These are phyloP conservation scores for Dillenia suffruticosa DNA, from an alignment of 164 flowering plant genomes.

Conservation along the genomic window DNA sequence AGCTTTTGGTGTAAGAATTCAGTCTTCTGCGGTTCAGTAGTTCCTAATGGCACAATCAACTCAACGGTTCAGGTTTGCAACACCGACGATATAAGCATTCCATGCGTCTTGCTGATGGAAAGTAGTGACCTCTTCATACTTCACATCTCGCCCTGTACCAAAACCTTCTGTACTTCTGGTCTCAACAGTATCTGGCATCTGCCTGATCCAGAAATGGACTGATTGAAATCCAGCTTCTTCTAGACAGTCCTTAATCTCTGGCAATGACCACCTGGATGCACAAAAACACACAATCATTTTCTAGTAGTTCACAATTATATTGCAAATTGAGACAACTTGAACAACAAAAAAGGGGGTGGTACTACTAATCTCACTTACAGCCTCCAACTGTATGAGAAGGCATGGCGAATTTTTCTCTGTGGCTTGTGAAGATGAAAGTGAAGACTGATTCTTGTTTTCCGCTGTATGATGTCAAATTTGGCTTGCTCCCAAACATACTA, in stretches of 20 bases:
- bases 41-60: too few relatives aligned
- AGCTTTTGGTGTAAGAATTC: too few relatives aligned
- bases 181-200: slow-evolving; percentile 67
- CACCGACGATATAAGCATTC: slow-evolving; percentile 91
- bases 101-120: slow-evolving; percentile 87
- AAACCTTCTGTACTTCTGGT: slow-evolving; percentile 48
- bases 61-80: slow-evolving; percentile 18
- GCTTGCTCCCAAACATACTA: slow-evolving; percentile 98
- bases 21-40: too few relatives aligned
- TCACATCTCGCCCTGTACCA: slow-evolving; percentile 49
- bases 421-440: slow-evolving; percentile 71
- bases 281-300: background rate
- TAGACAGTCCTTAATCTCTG: slow-evolving; percentile 88
- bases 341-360: background rate
- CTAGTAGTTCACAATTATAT: background rate
- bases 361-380: slow-evolving; percentile 49
- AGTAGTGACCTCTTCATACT: slow-evolving; percentile 70
- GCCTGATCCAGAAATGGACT: slow-evolving; percentile 82
- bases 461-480: slow-evolving; percentile 74
- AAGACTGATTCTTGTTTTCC: slow-evolving; percentile 91
- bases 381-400: slow-evolving; percentile 94
- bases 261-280: slow-evolving; percentile 77
- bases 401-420: slow-evolving; percentile 70
- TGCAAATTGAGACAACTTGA: background rate
- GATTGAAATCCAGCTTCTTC: slow-evolving; percentile 82